These are phyloP conservation scores for Cafeteria roenbergensis DNA, from an alignment of 108 stramenopile species.

Conservation along the genomic window DNA sequence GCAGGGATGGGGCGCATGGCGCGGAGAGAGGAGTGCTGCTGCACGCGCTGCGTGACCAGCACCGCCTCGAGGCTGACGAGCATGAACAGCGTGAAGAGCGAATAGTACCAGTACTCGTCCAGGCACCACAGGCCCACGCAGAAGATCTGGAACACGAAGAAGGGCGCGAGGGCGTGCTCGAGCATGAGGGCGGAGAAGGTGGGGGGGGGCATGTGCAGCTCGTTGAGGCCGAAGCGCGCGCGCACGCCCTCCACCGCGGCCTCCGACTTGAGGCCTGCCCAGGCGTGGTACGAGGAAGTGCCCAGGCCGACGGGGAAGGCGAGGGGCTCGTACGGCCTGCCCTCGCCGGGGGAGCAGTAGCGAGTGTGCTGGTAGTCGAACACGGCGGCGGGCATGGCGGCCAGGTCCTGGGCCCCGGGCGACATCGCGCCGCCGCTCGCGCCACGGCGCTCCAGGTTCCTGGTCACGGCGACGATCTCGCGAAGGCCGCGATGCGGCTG, in stretches of 20 bases:
- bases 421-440: too few species aligned
- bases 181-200: constrained; percentile 61
- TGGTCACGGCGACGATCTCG: too few species aligned
- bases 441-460: too few species aligned
- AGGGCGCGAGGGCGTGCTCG: constrained; percentile 79
- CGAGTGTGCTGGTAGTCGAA: too few species aligned
- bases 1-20: constrained; percentile 13
- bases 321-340: too few species aligned
- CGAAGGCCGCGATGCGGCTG: too few species aligned
- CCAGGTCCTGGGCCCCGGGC: too few species aligned
- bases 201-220: constrained; percentile 66
- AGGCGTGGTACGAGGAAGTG: too few species aligned
- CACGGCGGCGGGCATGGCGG: too few species aligned
- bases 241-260: constrained; percentile 51
- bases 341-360: too few species aligned
- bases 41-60: constrained; percentile 10
- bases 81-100: constrained; percentile 44
- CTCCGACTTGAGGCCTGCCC: constrained; percentile 51
- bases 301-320: too few species aligned
- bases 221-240: constrained; percentile 71
- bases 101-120: constrained; percentile 97
- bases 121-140: constrained; percentile 85
- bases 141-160: constrained; percentile 92
- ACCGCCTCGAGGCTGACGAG: constrained; percentile 16
- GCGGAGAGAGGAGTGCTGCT: constrained; percentile 13